Percentiles rank a stretch among this genome's conserved stretches.
These are phyloP conservation scores for Acephala macrosclerotiorum DNA, from an alignment of 2,329 filamentous ascomycete species.

Conservation along the genomic window DNA sequence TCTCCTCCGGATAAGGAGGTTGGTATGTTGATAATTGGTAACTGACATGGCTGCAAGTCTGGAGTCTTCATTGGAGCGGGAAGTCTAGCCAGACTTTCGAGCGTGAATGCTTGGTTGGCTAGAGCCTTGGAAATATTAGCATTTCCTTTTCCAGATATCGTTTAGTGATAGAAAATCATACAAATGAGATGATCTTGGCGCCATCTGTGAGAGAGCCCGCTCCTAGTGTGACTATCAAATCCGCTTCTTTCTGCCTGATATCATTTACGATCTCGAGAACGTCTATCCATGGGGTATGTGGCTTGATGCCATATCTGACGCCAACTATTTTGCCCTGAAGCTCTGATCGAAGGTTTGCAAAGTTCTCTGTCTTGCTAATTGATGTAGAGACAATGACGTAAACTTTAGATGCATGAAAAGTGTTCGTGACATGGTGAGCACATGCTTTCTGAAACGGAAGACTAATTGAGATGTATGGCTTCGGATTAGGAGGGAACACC, in stretches of 20 bases:
- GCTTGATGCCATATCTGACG: slow-evolving; percentile 42
- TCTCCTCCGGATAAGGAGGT: background rate
- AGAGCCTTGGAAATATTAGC: slow-evolving; percentile 22
- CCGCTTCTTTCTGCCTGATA: slow-evolving; percentile 34
- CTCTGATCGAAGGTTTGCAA: slow-evolving; percentile 35
- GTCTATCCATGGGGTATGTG: slow-evolving; percentile 44
- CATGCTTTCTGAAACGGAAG: slow-evolving; percentile 21
- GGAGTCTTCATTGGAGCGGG: slow-evolving; percentile 16
- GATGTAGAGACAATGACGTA: slow-evolving; percentile 45
- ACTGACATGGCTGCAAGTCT: background rate
- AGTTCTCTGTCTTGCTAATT: slow-evolving; percentile 43
- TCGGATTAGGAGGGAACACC: background rate
- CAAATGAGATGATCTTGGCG: slow-evolving; percentile 41
- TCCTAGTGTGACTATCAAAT: slow-evolving; percentile 45
- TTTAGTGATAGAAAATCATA: background rate
- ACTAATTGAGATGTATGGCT: background rate
- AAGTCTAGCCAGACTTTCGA: slow-evolving; percentile 29
- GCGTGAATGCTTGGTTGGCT: slow-evolving; percentile 34
- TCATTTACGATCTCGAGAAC: slow-evolving; percentile 42
- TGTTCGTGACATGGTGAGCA: slow-evolving; percentile 40
- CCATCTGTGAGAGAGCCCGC: slow-evolving; percentile 45
- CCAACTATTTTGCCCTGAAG: slow-evolving; percentile 41
- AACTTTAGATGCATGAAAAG: slow-evolving; percentile 38
- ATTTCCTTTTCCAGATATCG: background rate
- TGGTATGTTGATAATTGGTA: background rate